Base-by-base conservation (phyloP, 345 rosid genomes). In the Corchorus capsularis region DNA sequence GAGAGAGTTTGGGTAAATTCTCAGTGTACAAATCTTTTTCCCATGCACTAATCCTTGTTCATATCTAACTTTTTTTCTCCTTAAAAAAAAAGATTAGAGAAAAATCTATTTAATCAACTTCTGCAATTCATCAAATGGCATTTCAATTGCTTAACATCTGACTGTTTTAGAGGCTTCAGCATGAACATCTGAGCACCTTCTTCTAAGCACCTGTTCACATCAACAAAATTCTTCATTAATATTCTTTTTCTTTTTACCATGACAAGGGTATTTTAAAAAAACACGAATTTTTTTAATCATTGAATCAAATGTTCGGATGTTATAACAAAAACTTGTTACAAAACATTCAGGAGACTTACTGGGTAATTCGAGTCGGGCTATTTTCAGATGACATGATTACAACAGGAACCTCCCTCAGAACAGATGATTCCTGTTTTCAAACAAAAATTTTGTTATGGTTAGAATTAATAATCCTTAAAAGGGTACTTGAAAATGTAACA, bases 101-200 rank as follows among this genome's bases (percentile, higher is more conserved):
- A 54, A 56, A 56, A 9, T 7, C 13, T 56, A 13, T 32, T 34
- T 54, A 19, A 8, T 67, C 65, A 78, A 71, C 80, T 68, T 75
- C 80, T 68, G 79, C 82, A 77, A 43, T 79, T 87, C 86, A 85
- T 69, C 82, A 92, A 73, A 53, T 85, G 77, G 54, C 85, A 77
- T n/a, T 87, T 91, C 56, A 94, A 69, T 70, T 85, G 84, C 84
- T 85, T 83, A 27, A 93, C 93, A 74, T 94, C 98, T 0, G 95
- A 85, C 63, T 77, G 89, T 71, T 94, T 93, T 69, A 93, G 81
- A 0, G 97, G 98, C 89, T 94, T 94, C 75, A 90, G 85, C 86
- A 93, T 88, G 84, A 94, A 94, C 91, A 87, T 90, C 54, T 94
- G 89, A 15, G 98, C 97, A 57, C 98, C 98, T 76, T 91, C 93